Percentiles rank a stretch among this genome's conserved stretches.
These are phyloP conservation scores for Fusarium oligoseptatum DNA, from an alignment of 2,329 filamentous ascomycete species.

Conservation along the genomic window DNA sequence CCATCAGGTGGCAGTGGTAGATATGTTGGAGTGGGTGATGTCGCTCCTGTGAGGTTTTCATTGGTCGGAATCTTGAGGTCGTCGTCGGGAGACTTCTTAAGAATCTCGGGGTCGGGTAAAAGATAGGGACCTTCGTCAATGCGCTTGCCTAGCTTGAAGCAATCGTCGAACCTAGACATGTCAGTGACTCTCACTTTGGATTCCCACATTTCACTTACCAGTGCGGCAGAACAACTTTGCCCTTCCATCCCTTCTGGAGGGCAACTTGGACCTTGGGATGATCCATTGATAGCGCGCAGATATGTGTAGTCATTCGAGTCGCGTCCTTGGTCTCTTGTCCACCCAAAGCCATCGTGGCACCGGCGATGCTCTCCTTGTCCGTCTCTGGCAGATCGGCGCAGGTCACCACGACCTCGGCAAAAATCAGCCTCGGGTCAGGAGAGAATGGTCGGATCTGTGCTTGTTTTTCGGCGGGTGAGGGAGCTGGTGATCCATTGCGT, in stretches of 20 bases:
- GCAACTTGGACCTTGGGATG: conserved; percentile 78
- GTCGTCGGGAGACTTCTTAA: conserved; percentile 70
- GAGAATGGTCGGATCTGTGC: conserved; percentile 87
- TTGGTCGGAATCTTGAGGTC: conserved; percentile 69
- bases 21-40: conserved; percentile 61
- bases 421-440: conserved; percentile 90
- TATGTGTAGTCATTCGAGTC: conserved; percentile 84
- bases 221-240: conserved; percentile 91
- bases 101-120: conserved; percentile 86
- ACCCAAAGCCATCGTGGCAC: conserved; percentile 89
- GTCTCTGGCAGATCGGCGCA: conserved; percentile 86
- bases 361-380: conserved; percentile 93
- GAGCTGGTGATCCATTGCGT: conserved; percentile 84
- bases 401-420: conserved; percentile 85
- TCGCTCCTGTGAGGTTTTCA: conserved; percentile 76
- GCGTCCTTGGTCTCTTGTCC: conserved; percentile 82
- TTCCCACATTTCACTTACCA: conserved; percentile 69
- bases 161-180: conserved; percentile 88
- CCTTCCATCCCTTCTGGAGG: conserved; percentile 73
- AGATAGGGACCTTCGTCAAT: conserved; percentile 91
- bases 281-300: conserved; percentile 84
- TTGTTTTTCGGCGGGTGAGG: conserved; percentile 76
- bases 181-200: conserved; percentile 1
- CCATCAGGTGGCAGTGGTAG: conserved; percentile 58
- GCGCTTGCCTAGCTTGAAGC: conserved; percentile 89